A percentile compares a stretch with the other conserved stretches of the same genome.
Conservation (phyloP, 306 rosid species). For the Corylus heterophylla region DNA sequence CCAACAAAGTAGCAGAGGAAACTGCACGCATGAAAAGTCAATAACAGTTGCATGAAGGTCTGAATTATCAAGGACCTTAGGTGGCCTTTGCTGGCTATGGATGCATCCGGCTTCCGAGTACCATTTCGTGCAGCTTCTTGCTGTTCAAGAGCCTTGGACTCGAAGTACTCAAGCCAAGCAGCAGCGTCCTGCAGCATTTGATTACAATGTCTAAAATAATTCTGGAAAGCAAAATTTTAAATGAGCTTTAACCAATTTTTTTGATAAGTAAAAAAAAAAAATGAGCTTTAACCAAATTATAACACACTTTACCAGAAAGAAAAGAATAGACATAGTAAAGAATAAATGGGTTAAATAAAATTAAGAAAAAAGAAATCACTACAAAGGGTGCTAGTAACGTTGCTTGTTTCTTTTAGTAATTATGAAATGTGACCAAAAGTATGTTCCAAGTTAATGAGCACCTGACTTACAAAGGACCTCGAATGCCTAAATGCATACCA, state of each 20-base stretch:
- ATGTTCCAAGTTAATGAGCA: slow-evolving; percentile 7
- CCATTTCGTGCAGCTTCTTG: slow-evolving; percentile 99
- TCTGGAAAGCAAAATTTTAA: neutral
- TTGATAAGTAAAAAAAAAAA: neutral
- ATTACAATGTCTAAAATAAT: slow-evolving; percentile 19
- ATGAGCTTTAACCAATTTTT: neutral
- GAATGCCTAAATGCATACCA: slow-evolving; percentile 4
- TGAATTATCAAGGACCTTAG: slow-evolving; percentile 56
- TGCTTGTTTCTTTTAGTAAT: neutral
- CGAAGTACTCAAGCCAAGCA: slow-evolving; percentile 99
- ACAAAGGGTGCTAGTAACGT: neutral
- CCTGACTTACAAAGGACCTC: neutral
- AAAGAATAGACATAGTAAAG: too few relatives aligned
- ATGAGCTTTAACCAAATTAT: neutral
- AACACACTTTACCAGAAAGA: neutral
- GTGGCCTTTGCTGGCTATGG: slow-evolving; percentile 98
- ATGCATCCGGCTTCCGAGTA: slow-evolving; percentile 93
- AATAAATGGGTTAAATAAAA: neutral
- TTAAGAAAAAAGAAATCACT: neutral
- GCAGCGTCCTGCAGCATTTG: slow-evolving; percentile 86
- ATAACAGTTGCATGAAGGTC: neutral
- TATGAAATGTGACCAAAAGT: neutral
- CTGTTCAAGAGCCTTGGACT: slow-evolving; percentile 99
- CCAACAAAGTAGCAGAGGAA: too few relatives aligned
- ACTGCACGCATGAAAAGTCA: neutral